These are phyloP conservation scores for Fusarium tuaranense DNA, from an alignment of 2,329 filamentous ascomycete species.

Conservation along the genomic window DNA sequence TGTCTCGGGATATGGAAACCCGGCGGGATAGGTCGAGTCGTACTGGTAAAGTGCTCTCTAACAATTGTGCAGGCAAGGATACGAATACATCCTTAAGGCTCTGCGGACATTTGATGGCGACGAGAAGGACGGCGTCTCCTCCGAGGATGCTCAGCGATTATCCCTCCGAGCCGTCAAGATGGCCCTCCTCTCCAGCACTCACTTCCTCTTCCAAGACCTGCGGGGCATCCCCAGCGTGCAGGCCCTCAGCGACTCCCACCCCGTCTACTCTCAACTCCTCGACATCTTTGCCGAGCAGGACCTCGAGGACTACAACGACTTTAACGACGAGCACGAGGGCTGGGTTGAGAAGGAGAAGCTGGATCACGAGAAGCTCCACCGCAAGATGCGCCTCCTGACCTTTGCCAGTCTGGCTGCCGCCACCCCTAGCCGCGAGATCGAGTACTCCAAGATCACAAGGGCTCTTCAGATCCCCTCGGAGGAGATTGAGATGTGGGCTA, in stretches of 20 bases:
- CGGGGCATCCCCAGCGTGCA: constrained; percentile 86
- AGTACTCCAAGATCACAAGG: constrained; percentile 86
- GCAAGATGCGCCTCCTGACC: constrained; percentile 96
- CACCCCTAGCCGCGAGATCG: constrained; percentile 85
- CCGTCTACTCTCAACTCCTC: constrained; percentile 89
- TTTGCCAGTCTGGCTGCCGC: constrained; percentile 90
- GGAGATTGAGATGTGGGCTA: constrained; percentile 98
- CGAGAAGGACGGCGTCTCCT: constrained; percentile 65
- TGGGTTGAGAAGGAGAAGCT: constrained; percentile 83
- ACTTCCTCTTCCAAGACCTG: constrained; percentile 83
- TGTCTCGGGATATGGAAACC: not conserved
- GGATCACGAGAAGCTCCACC: constrained; percentile 80
- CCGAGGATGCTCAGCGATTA: constrained; percentile 70
- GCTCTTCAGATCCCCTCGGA: constrained; percentile 84
- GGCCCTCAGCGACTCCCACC: constrained; percentile 85
- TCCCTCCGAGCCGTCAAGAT: constrained; percentile 68
- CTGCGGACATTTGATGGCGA: constrained; percentile 70
- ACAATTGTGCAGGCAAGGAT: constrained; percentile 63
- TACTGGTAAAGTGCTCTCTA: constrained; percentile 15
- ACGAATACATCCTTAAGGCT: constrained; percentile 75
- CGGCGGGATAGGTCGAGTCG: not conserved
- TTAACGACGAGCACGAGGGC: constrained; percentile 89
- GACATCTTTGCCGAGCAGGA: constrained; percentile 96
- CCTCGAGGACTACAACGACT: constrained; percentile 95
- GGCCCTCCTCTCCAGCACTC: constrained; percentile 63